Evolutionary conservation across 1,284 basidiomycete genomes (phyloP).

Genomic region (Boletus calvinii): DNA sequence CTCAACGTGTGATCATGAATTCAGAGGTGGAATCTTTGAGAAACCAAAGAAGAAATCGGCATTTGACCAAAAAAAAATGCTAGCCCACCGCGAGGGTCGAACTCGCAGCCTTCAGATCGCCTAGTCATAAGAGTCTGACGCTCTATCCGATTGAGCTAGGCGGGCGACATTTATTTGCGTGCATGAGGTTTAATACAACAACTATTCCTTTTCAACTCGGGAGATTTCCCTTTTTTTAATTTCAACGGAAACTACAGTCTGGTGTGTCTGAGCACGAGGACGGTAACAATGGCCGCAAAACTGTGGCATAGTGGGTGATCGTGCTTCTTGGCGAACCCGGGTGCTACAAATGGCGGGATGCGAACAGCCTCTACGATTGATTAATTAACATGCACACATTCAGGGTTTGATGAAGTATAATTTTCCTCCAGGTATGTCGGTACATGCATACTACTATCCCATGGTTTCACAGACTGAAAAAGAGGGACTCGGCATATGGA

Average conservation of each 20-base stretch:
- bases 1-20: too few relatives aligned
- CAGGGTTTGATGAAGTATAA: slow-evolving; percentile 17
- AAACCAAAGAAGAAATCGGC: too few relatives aligned
- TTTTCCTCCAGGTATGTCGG: too few relatives aligned
- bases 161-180: slow-evolving; percentile 41
- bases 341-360: slow-evolving; percentile 16
- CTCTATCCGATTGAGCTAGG: slow-evolving; percentile 88
- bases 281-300: slow-evolving; percentile 24
- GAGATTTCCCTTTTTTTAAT: too few relatives aligned
- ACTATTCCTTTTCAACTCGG: too few relatives aligned
- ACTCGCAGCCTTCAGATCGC: slow-evolving; percentile 84
- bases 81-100: slow-evolving; percentile 91
- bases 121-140: slow-evolving; percentile 62
- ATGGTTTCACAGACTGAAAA: too few relatives aligned
- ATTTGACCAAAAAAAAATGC: too few relatives aligned
- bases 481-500: neutral
- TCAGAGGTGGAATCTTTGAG: too few relatives aligned
- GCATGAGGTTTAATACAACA: too few relatives aligned
- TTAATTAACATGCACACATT: slow-evolving; percentile 22
- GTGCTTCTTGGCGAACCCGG: slow-evolving; percentile 8
- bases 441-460: too few relatives aligned
- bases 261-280: slow-evolving; percentile 6
- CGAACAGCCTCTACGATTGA: slow-evolving; percentile 17
- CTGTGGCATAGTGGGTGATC: slow-evolving; percentile 23
- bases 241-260: too few relatives aligned